Evolutionary conservation across 176 grass and related monocot genomes (phyloP).

Genomic region (Avena insularis): DNA sequence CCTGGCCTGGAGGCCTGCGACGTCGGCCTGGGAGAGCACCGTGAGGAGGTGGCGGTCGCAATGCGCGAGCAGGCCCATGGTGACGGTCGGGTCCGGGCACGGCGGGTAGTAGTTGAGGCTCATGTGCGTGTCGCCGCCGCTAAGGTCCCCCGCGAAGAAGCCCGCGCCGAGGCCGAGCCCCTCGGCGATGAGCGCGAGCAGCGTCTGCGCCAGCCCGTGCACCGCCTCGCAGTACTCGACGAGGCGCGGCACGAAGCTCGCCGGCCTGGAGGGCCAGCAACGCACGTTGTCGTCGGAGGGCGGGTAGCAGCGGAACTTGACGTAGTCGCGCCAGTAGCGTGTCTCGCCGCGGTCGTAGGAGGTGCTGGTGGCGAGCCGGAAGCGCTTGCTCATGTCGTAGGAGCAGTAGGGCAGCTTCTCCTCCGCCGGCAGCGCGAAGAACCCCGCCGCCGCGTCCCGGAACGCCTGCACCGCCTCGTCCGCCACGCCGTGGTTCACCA

Average conservation of each 20-base stretch:
- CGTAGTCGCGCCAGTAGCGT: conserved; percentile 21
- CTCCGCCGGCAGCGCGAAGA: neutral
- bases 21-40: conserved; percentile 47
- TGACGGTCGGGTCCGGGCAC: conserved; percentile 9
- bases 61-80: neutral
- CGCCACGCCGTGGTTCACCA: conserved; percentile 1
- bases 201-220: conserved; percentile 44
- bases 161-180: conserved; percentile 24
- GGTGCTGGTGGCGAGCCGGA: conserved; percentile 43
- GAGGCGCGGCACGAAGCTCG: neutral
- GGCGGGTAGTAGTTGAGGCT: conserved; percentile 54
- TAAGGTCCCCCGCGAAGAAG: conserved; percentile 22
- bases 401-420: conserved; percentile 14
- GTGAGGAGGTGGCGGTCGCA: conserved; percentile 37
- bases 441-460: neutral
- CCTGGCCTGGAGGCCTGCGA: conserved; percentile 45
- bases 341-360: conserved; percentile 44
- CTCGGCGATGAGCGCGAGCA: conserved; percentile 35
- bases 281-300: neutral
- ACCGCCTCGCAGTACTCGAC: neutral
- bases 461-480: neutral
- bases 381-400: conserved; percentile 17
- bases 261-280: conserved; percentile 54
- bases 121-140: conserved; percentile 30
- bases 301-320: conserved; percentile 6